Percentiles rank a stretch among this genome's conserved stretches.
Conservation (phyloP, 106 monocot species). For the Posidonia australis region DNA sequence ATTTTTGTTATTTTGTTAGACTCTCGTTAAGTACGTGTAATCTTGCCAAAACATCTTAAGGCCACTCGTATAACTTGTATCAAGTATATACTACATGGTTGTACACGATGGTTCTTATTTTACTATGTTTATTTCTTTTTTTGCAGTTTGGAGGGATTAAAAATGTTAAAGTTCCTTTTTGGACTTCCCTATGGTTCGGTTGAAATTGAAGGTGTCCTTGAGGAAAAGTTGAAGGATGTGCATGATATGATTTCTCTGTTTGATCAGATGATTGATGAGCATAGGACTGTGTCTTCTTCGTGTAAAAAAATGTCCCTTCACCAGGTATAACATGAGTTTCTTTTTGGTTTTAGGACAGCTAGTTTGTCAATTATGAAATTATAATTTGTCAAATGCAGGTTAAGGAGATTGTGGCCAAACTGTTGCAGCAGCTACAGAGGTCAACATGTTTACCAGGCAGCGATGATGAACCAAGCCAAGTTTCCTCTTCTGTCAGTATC, state of each 20-base stretch:
- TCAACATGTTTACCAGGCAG: constrained; percentile 16
- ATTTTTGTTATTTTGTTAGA: too few species aligned
- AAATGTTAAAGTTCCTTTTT: constrained; percentile 58
- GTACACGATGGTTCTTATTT: too few species aligned
- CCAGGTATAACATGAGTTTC: constrained; percentile 27
- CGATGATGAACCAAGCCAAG: constrained; percentile 17
- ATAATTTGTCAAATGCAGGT: constrained; percentile 25
- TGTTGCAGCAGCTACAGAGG: constrained; percentile 34
- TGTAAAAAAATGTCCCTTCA: constrained; percentile 17
- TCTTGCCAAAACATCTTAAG: too few species aligned
- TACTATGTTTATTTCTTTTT: neutral
- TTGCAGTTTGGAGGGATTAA: constrained; percentile 27
- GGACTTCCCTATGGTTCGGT: constrained; percentile 40
- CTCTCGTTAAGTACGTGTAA: too few species aligned
- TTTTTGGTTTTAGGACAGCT: constrained; percentile 3
- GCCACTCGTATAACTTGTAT: too few species aligned
- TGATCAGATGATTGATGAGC: constrained; percentile 27
- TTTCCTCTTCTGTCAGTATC: constrained; percentile 3
- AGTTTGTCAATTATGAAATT: neutral
- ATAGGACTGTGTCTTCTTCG: constrained; percentile 18
- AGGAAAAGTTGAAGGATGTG: constrained; percentile 36
- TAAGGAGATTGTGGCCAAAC: constrained; percentile 33
- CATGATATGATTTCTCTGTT: constrained; percentile 30
- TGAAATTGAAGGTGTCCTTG: constrained; percentile 8
- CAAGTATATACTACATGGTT: too few species aligned